phyloP scores from a whole-genome alignment of 805 yeast genomes.

The Wickerhamiella nectarea region DNA sequence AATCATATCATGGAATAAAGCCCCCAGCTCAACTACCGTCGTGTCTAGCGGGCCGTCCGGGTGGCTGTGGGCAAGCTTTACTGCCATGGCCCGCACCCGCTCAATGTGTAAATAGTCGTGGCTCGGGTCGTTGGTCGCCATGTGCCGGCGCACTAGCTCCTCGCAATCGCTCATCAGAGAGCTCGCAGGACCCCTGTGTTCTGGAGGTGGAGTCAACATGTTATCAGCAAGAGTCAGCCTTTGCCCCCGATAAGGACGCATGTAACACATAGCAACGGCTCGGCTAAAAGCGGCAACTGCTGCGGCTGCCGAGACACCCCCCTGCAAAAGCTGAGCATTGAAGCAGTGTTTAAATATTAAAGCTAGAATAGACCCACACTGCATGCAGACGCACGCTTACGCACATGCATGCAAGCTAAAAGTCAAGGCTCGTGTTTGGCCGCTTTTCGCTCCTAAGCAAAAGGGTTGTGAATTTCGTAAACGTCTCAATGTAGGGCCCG shows the following conservation, averaged over 20 bases:
- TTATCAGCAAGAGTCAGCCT: background rate
- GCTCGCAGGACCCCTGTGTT: background rate
- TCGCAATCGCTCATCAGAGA: slow-evolving; percentile 9
- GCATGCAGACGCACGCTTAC: background rate
- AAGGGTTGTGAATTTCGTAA: slow-evolving; percentile 46
- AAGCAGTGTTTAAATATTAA: no score
- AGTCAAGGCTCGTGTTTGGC: slow-evolving; percentile 24
- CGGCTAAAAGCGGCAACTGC: background rate
- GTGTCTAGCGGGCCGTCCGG: slow-evolving; percentile 14
- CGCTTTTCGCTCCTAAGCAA: slow-evolving; percentile 37
- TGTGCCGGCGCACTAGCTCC: slow-evolving; percentile 14
- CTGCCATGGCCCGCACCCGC: slow-evolving; percentile 23
- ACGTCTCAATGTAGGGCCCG: slow-evolving; percentile 55
- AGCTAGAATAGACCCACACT: background rate
- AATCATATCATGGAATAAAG: slow-evolving; percentile 25
- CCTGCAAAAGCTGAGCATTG: background rate
- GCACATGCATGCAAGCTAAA: slow-evolving; percentile 9
- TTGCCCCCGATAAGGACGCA: background rate
- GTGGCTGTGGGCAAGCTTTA: slow-evolving; percentile 16
- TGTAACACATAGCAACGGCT: background rate
- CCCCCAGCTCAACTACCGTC: slow-evolving; percentile 24
- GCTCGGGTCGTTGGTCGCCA: slow-evolving; percentile 23
- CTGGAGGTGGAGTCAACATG: background rate
- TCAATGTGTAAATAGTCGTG: slow-evolving; percentile 25
- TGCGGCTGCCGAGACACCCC: background rate